Conservation (phyloP, 441 rosid species). For the Bruguiera hainesii region DNA sequence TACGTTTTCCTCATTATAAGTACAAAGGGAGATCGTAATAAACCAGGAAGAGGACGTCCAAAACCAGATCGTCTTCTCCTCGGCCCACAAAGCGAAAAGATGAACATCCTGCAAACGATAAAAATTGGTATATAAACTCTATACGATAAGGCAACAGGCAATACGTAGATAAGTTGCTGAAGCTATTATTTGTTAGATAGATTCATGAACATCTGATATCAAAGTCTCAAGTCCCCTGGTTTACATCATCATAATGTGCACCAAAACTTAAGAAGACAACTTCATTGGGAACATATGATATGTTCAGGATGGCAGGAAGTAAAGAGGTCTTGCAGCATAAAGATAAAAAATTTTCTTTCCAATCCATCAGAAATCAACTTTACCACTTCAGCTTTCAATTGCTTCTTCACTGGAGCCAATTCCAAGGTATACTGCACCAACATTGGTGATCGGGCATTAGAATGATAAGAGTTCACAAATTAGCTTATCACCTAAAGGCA, state of each 20-base stretch:
- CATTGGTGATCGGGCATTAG: not conserved
- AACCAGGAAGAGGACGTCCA: constrained; percentile 77
- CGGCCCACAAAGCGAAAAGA: constrained; percentile 87
- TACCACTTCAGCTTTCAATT: constrained; percentile 39
- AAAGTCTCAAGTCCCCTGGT: constrained; percentile 1
- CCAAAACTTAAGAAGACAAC: not conserved
- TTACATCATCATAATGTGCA: constrained; percentile 3
- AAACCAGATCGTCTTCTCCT: constrained; percentile 86
- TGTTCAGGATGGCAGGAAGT: constrained; percentile 61
- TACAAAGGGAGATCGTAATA: constrained; percentile 76
- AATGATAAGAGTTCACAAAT: constrained; percentile 2
- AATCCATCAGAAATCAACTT: constrained; percentile 81
- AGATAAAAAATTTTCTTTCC: constrained; percentile 57
- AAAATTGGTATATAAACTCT: not conserved
- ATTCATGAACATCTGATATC: no score
- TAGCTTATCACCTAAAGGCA: constrained; percentile 8
- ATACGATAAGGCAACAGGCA: not conserved
- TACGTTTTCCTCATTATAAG: constrained; percentile 72
- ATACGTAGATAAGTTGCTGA: constrained; percentile 3
- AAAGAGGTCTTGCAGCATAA: constrained; percentile 51
- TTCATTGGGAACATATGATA: constrained; percentile 45
- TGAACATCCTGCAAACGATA: constrained; percentile 54
- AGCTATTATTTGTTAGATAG: not conserved
- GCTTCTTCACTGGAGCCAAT: constrained; percentile 43
- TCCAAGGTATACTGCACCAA: constrained; percentile 58